phyloP scores from a whole-genome alignment of 176 grass and related monocot species.

The Alloteropsis semialata region DNA sequence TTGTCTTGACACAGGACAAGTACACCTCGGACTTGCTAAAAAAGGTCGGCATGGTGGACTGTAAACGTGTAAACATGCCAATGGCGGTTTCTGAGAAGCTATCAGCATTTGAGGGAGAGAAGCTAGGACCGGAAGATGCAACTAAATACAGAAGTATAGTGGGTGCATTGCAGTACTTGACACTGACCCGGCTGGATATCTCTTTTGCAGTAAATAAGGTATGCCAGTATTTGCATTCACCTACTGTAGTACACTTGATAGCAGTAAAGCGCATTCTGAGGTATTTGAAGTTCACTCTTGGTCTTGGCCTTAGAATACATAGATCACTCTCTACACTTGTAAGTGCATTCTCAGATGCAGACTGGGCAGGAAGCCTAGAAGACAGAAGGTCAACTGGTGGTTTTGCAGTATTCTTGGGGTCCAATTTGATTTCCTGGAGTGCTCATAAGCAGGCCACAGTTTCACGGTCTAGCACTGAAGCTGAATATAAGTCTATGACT shows the following conservation, averaged over 20 bases:
- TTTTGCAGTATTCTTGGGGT: too few species aligned
- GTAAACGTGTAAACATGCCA: neutral
- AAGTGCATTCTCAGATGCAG: neutral
- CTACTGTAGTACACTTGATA: too few species aligned
- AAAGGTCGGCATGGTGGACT: neutral
- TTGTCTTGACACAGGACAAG: neutral
- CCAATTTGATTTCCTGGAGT: too few species aligned
- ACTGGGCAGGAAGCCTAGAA: too few species aligned
- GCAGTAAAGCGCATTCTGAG: neutral
- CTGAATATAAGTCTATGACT: too few species aligned
- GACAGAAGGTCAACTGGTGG: too few species aligned
- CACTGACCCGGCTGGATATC: neutral
- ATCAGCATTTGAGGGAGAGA: neutral
- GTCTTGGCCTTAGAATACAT: neutral
- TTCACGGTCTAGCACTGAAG: too few species aligned
- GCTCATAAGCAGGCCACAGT: too few species aligned
- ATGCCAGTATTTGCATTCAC: neutral
- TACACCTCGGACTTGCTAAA: neutral
- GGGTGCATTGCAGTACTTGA: neutral
- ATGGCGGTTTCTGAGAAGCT: neutral
- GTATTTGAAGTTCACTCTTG: neutral
- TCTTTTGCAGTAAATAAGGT: neutral
- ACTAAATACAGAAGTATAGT: neutral
- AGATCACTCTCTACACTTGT: neutral
- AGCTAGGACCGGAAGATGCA: neutral